Conservation (phyloP, 163 green algal species). For the Chloromonas sp. region DNA sequence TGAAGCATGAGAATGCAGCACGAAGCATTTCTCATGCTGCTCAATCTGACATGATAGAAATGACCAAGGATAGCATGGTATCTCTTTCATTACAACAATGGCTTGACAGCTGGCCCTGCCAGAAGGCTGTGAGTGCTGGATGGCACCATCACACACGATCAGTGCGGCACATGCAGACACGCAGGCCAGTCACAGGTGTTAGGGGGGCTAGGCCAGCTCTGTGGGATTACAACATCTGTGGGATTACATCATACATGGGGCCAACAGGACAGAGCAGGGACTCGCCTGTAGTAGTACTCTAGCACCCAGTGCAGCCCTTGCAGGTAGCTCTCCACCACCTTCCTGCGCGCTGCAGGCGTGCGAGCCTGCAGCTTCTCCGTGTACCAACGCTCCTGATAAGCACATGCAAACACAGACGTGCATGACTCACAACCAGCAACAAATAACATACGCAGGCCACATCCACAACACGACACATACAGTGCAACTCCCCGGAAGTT, state of each 20-base stretch:
- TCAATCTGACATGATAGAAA: background rate
- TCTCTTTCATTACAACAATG: background rate
- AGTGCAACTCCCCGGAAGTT: background rate
- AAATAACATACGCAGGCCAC: too few species aligned
- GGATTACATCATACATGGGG: too few species aligned
- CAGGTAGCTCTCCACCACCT: constrained; percentile 60
- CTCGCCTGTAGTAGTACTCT: constrained; percentile 71
- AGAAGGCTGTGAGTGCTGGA: too few species aligned
- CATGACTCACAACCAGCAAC: background rate
- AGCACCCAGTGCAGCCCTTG: constrained; percentile 82
- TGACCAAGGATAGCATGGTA: background rate
- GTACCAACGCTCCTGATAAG: constrained; percentile 83
- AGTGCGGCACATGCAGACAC: too few species aligned
- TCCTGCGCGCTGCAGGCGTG: constrained; percentile 17
- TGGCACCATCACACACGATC: too few species aligned
- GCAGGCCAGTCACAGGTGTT: background rate
- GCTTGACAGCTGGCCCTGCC: too few species aligned
- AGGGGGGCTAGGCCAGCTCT: background rate
- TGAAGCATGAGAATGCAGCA: too few species aligned
- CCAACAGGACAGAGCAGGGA: background rate
- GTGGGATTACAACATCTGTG: too few species aligned
- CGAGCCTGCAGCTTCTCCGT: constrained; percentile 69
- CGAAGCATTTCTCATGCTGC: too few species aligned
- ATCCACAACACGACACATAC: background rate
- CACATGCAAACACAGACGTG: constrained; percentile 19